Evolutionary conservation across 164 flowering plant genomes (phyloP).

Genomic region (Paratinospora sagittata): DNA sequence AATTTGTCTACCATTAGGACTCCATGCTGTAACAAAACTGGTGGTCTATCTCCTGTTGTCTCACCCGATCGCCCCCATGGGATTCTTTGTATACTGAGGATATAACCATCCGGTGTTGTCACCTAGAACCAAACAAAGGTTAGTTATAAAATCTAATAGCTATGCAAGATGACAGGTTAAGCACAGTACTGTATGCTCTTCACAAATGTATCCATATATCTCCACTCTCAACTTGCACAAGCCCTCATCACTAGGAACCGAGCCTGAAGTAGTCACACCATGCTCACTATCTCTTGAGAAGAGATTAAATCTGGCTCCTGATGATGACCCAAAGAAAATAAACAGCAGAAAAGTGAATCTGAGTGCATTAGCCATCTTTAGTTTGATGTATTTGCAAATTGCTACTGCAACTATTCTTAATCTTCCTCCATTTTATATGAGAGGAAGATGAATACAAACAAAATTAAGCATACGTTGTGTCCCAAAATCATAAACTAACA

Average conservation of each 20-base stretch:
- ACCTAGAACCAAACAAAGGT: slow-evolving; percentile 34
- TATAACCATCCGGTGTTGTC: slow-evolving; percentile 71
- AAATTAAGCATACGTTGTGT: slow-evolving; percentile 10
- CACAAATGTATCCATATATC: slow-evolving; percentile 45
- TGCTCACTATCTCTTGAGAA: slow-evolving; percentile 2
- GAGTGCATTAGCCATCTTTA: slow-evolving; percentile 21
- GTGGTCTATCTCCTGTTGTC: slow-evolving; percentile 27
- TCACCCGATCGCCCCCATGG: slow-evolving; percentile 32
- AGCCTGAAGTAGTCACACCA: slow-evolving; percentile 3
- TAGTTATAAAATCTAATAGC: not conserved
- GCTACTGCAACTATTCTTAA: slow-evolving; percentile 5
- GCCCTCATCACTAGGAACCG: slow-evolving; percentile 33
- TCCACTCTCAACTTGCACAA: slow-evolving; percentile 46
- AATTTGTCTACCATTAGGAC: slow-evolving; percentile 42
- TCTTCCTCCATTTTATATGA: slow-evolving; percentile 17
- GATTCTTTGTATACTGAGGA: slow-evolving; percentile 69
- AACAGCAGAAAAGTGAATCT: slow-evolving; percentile 14
- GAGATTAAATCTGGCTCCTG: slow-evolving; percentile 28
- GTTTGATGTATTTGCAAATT: not conserved
- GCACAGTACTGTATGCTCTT: slow-evolving; percentile 51
- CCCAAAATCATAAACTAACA: not conserved
- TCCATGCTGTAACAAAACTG: slow-evolving; percentile 75
- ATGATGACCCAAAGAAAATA: slow-evolving; percentile 21
- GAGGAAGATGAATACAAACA: slow-evolving; percentile 15
- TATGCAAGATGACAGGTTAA: not conserved